Base-by-base conservation (phyloP, 129 eudicot genomes). In the Artemisia tridentata region DNA sequence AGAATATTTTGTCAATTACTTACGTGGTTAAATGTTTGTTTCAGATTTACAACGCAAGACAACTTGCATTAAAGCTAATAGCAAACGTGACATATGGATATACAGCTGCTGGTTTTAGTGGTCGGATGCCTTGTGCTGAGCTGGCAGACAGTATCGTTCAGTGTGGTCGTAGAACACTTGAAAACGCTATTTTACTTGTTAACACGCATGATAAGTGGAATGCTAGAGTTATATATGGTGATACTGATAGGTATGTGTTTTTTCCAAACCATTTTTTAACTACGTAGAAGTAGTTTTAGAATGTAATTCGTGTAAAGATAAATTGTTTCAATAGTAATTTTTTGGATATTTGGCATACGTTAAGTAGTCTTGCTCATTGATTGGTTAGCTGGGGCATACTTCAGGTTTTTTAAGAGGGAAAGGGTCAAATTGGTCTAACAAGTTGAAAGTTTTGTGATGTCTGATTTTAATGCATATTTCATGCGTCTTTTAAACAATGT, bases 101-200 rank as follows among this genome's bases (percentile, higher is more conserved):
- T 74, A 87, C 99, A 61, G 99, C 97, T 68, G 99, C 99, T 82
- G 99, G 99, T 79, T 93, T 89, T 81, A 90, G 99, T 85, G 99
- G 99, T n/a, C 97, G 99, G 65, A 93, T 93, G 99, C 99, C 99
- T 68, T 93, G 99, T 71, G 99, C 99, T 80, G 99, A 90, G 80
- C 92, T 93, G 61, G 99, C 99, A 63, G 99, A 93, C 77, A 93
- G 99, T 65, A 93, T 93, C 52, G 99, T 93, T 73, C 99, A 93
- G 71, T 93, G 99, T 81, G 99, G 90, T 29, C 96, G 99, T 38
- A 85, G 96, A 82, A 93, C 99, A 49, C 82, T 93, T 72, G 99
- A 93, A 79, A 81, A 58, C 48, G 96, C 99, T 64, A 93, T 93
- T 38, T 77, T 83, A 66, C 82, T 80, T 71, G 96, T 93, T 21